Base-by-base conservation (phyloP, 495 filamentous ascomycete genomes). In the Aspergillus mulundensis region DNA sequence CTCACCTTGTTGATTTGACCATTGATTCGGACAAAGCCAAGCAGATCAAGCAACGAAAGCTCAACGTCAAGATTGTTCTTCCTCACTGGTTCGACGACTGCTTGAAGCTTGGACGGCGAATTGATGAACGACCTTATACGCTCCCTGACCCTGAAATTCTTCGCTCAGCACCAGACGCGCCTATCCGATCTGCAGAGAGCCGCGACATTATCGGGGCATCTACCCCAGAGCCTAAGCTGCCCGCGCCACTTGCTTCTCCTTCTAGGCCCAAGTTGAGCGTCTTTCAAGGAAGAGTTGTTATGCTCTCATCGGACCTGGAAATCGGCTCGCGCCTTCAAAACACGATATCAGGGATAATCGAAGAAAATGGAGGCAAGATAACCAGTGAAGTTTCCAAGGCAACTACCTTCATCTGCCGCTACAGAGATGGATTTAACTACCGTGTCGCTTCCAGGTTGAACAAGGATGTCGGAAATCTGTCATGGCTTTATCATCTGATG, bases 61-160 rank as follows among this genome's bases (percentile, higher is more conserved):
- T 89, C 20, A 83, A 81, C 40, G 80, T 80, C 70, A 91, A 90
- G 68, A 86, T 95, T 53, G 88, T 98, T n/a, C 77, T 97, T 47
- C 95, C 95, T 25, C 95, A 99, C 66, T 97, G 95, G 89, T 96
- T 99, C 63, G 94, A 97, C 60, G 93, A 96, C 65, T 99, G 94
- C 67, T 80, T 99, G 32, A 91, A 88, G 69, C 83, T 99, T 42
- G 90, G 91, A 36, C 87, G 86, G 62, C 82, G 87, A 45, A 96
- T 99, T 54, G 84, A 89, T 61, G 94, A 97, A 62, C 70, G 76
- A 12, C 94, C 95, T 12, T 99, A 99, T 66, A 77, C 79, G 19
- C 83, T 97, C 12, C 94, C 95, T 14, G 79, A 97, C 61, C 90
- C 95, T 0, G 89, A 91, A 59, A 88, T 94, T 18, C 65, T 89